Conservation (phyloP, 2,329 filamentous ascomycete genomes). For the Botrytis squamosa region DNA sequence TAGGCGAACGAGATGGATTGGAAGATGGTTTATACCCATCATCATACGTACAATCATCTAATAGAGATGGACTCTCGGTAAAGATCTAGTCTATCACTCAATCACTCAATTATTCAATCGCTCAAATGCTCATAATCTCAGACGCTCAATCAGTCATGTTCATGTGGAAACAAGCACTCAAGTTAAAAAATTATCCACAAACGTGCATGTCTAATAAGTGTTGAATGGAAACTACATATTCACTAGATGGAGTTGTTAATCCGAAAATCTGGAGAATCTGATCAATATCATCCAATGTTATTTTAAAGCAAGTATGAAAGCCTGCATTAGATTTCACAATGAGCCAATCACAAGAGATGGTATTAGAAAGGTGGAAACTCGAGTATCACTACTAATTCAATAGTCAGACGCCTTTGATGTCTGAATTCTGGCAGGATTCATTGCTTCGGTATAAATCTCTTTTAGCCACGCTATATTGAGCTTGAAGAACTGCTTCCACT, state of each 20-base stretch:
- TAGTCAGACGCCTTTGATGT: background rate
- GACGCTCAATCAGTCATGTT: background rate
- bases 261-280: background rate
- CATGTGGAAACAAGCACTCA: background rate
- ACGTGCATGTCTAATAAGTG: background rate
- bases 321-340: background rate
- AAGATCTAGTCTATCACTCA: background rate
- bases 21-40: background rate
- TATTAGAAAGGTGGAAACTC: background rate
- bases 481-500: background rate
- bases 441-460: background rate
- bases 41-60: background rate
- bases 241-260: background rate
- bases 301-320: background rate
- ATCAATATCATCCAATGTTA: background rate
- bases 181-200: background rate
- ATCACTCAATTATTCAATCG: too few relatives aligned
- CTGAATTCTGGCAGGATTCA: rapidly evolving
- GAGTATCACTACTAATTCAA: background rate
- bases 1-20: background rate
- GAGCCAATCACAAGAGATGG: background rate
- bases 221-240: background rate
- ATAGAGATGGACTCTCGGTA: background rate
- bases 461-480: background rate
- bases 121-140: background rate